Evolutionary conservation across 73 alveolate genomes (phyloP).

Genomic region (Breviolum minutum): DNA sequence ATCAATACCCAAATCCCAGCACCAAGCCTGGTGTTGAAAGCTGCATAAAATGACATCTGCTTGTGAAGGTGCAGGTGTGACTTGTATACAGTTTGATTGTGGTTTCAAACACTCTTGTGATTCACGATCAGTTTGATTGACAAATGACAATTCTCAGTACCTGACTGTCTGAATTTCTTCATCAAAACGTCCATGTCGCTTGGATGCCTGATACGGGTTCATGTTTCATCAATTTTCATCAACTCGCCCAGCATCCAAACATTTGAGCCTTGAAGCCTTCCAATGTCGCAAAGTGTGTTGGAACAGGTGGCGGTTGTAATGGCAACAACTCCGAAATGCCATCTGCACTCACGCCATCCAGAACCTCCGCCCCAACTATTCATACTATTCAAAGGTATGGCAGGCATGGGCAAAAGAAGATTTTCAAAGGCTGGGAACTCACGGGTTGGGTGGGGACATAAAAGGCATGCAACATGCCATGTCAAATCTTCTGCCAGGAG

Average conservation of each 20-base stretch:
- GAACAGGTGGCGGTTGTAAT: not conserved
- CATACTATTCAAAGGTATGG: not conserved
- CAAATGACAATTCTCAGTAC: not conserved
- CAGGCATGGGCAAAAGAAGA: not conserved
- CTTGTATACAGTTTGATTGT: not conserved
- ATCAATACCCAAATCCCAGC: not conserved
- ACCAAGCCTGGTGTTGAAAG: not conserved
- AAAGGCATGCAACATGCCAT: not conserved
- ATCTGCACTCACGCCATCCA: not conserved
- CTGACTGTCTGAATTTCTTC: constrained; percentile 4
- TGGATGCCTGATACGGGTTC: not conserved
- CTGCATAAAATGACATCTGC: not conserved
- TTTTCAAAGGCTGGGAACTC: not conserved
- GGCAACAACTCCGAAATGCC: not conserved
- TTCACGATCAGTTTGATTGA: not conserved
- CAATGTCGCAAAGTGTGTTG: constrained; percentile 21
- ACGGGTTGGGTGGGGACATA: not conserved
- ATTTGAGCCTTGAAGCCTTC: constrained; percentile 15
- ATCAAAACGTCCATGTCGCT: constrained; percentile 19
- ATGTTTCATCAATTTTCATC: not conserved
- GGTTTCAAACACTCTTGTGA: too few relatives aligned
- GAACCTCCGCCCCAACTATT: not conserved
- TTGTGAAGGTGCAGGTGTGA: not conserved
- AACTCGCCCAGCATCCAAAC: not conserved
- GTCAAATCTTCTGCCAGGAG: not conserved